These are phyloP conservation scores for Colletotrichum navitas DNA, from an alignment of 2,329 filamentous ascomycete species.

Conservation along the genomic window DNA sequence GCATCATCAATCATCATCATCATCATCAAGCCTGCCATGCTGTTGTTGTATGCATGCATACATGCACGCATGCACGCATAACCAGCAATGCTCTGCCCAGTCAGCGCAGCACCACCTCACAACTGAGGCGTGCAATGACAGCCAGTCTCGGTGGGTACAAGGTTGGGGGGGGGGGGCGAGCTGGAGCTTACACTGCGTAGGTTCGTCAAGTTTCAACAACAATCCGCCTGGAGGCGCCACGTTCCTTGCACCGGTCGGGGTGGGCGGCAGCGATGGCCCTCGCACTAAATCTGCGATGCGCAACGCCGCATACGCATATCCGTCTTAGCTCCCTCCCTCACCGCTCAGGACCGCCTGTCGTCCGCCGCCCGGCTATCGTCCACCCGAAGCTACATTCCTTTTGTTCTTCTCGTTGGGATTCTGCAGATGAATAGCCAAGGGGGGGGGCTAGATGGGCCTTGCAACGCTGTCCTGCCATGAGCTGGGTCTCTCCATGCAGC, in stretches of 20 bases:
- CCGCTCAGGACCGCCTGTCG: conserved; percentile 35
- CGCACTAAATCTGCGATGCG: conserved; percentile 42
- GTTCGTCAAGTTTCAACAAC: conserved; percentile 37
- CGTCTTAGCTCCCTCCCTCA: conserved; percentile 40
- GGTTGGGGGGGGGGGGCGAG: conserved; percentile 10
- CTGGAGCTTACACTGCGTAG: conserved; percentile 27
- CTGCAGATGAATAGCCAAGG: conserved; percentile 31
- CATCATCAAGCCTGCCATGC: not conserved
- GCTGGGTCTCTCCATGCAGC: conserved; percentile 39
- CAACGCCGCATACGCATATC: conserved; percentile 42
- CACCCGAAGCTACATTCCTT: conserved; percentile 26
- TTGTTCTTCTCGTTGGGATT: conserved; percentile 33
- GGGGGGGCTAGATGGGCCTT: conserved; percentile 34
- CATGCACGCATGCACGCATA: not conserved
- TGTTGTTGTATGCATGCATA: not conserved
- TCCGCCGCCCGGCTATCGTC: conserved; percentile 6
- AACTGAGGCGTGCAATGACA: conserved; percentile 29
- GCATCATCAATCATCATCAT: not conserved
- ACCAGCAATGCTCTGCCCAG: conserved; percentile 12
- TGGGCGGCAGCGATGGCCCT: conserved; percentile 35
- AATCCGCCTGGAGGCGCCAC: conserved; percentile 32
- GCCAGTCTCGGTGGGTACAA: conserved; percentile 20
- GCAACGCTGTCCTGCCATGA: conserved; percentile 33
- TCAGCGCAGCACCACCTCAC: conserved; percentile 12
- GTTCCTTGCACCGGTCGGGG: conserved; percentile 40